Base-by-base conservation (phyloP, 176 grass and related monocot genomes). In the Melocanna baccifera region DNA sequence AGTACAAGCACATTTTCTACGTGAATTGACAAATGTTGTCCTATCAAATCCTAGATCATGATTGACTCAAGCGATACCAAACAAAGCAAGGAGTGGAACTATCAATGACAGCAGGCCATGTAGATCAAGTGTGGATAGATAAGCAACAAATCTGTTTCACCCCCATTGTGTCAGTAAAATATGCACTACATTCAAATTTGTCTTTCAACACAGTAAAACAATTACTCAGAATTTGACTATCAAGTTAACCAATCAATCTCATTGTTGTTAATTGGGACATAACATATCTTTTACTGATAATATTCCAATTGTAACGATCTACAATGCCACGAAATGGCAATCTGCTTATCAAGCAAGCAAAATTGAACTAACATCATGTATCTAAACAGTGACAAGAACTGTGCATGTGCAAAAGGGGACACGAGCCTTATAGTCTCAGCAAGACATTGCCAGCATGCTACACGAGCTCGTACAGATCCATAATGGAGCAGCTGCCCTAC, bases 381-480 rank as follows among this genome's bases (percentile, higher is more conserved):
- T 40, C 12, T 62, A 62, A 3, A 62, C 25, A 62, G 22, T 23
- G 46, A 10, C 5, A 42, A 62, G 28, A 70, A 65, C 43, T 72
- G 15, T 16, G 10, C 50, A 66, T 40, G 2, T 26, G 23, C 9
- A 48, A 46, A 81, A 53, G 41, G 23, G 61, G 74, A 8, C 9
- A 73, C 65, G 34, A 51, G 76, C 34, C 89, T 94, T 89, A 98
- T 92, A 98, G 89, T 83, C 95, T 98, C 0, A 92, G 95, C 47
- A 98, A 65, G 39, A 98, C 91, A 66, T 98, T 98, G 64, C 95
- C 95, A 6, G 95, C 92, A 61, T 98, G 95, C 28, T 94, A 92
- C 81, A 98, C 95, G 48, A 98, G 95, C 85, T 98, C 95, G 15
- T 94, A 98, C 12, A 98, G 82, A 62, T 94, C 91, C 26, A 98